Evolutionary conservation across 2,329 filamentous ascomycete genomes (phyloP).

Genomic region (Penicillium sp.): DNA sequence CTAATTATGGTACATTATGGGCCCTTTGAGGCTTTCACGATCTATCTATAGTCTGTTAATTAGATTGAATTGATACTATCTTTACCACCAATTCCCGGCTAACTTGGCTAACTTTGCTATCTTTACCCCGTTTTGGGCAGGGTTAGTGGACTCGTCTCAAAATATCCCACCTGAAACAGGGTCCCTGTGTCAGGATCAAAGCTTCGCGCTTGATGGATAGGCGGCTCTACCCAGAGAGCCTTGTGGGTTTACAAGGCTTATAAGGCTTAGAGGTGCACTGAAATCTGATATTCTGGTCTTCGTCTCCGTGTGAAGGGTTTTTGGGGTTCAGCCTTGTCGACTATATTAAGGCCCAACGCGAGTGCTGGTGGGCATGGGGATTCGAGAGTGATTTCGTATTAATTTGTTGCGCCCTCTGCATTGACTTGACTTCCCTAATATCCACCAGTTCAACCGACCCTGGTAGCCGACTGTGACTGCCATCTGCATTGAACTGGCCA

Average conservation of each 20-base stretch:
- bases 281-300: neutral
- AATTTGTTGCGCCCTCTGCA: conserved; percentile 15
- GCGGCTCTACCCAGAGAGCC: conserved; percentile 1
- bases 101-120: conserved; percentile 12
- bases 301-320: neutral
- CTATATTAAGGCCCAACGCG: conserved; percentile 1
- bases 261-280: conserved; percentile 1
- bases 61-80: conserved; percentile 28
- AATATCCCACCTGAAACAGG: conserved; percentile 31
- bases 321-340: conserved; percentile 1
- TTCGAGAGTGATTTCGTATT: neutral
- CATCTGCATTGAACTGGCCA: conserved; percentile 3
- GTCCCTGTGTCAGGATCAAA: conserved; percentile 25
- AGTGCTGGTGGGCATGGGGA: conserved; percentile 7
- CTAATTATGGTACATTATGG: conserved; percentile 31
- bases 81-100: conserved; percentile 14
- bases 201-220: conserved; percentile 21
- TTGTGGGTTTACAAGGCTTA: conserved; percentile 7
- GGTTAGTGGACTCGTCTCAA: conserved; percentile 18
- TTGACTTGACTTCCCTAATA: neutral
- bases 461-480: neutral
- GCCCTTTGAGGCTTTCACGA: neutral
- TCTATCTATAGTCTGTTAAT: conserved; percentile 32
- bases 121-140: conserved; percentile 11
- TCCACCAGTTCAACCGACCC: neutral